These are phyloP conservation scores for Phytophthora multivora DNA, from an alignment of 352 stramenopile genomes.

Conservation along the genomic window DNA sequence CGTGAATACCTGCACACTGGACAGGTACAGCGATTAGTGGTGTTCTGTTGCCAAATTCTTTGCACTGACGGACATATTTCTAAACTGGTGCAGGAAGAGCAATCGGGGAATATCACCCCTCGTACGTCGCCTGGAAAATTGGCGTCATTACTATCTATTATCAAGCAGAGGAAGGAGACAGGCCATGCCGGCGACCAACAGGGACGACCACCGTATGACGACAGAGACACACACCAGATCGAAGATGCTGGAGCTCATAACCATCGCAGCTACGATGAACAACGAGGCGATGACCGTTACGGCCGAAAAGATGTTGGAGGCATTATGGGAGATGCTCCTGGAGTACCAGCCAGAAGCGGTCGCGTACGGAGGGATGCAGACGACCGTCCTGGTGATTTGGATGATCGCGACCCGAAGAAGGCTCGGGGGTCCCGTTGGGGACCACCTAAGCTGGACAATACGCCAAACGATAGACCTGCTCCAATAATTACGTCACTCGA, in stretches of 20 bases:
- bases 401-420: slow-evolving; percentile 66
- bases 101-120: slow-evolving; percentile 41
- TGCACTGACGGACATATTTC: not conserved
- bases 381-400: slow-evolving; percentile 28
- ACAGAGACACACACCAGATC: slow-evolving; percentile 20
- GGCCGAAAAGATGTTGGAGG: slow-evolving; percentile 28
- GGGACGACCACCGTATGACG: slow-evolving; percentile 6
- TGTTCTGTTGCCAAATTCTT: not conserved
- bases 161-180: slow-evolving; percentile 80
- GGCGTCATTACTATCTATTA: slow-evolving; percentile 78
- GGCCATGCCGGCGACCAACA: slow-evolving; percentile 28
- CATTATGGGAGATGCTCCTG: slow-evolving; percentile 32
- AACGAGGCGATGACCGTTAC: slow-evolving; percentile 20
- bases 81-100: slow-evolving; percentile 17
- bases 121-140: slow-evolving; percentile 59
- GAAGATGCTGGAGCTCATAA: slow-evolving; percentile 18
- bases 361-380: slow-evolving; percentile 33
- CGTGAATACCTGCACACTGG: slow-evolving; percentile 25
- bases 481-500: slow-evolving; percentile 52
- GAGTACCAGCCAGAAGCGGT: slow-evolving; percentile 27
- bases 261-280: slow-evolving; percentile 29
- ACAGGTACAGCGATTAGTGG: slow-evolving; percentile 22
- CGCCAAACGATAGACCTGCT: slow-evolving; percentile 43
- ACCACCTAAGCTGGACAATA: slow-evolving; percentile 47
- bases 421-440: slow-evolving; percentile 73